Evolutionary conservation across 1,284 basidiomycete genomes (phyloP), one percentile per base, ranked within the genome.

Genomic region (Ganoderma lingzhi): DNA sequence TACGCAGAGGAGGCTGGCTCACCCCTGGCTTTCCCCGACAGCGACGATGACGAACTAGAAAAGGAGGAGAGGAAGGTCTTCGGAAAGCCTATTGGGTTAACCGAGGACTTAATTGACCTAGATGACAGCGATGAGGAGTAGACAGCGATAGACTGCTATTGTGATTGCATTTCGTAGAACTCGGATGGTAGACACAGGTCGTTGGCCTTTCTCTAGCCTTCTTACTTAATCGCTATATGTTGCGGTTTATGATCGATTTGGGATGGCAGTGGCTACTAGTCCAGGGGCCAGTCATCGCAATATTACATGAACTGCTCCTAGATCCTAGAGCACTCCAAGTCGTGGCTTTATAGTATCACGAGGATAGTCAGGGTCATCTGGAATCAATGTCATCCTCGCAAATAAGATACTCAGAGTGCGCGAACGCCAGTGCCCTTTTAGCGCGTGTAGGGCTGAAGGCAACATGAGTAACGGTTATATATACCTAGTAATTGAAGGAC

Each of bases 121-220:
- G 78, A 80, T 41, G 78, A 75, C 45, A 79, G 77, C 59, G 79
- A 78, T 45, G 64, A 65, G 19, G 78, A 79, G 10, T 61, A 56
- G 23, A 28, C 10, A 12, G 48, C 23, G 23, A 10, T 28, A 28
- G 23, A 51, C 23, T 28, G 23, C 48, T 6, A 48, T 1, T 48
- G 5, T 12, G n/a, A 23, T 28, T 51, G 12, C 9, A 3, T 10
- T 12, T 28, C 23, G 10, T 12, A 51, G 23, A 23, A n/a, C 9
- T 17, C 2, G 9, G 8, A 48, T 8, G 10, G n/a, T n/a, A n/a
- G n/a, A 23, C n/a, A 48, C 12, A 23, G 45, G 45, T 8, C 4
- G 6, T 19, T 17, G 42, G 14, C 15, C 44, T 45, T 8, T 9
- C 23, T 23, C 23, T 23, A 23, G 23, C 23, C 23, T n/a, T 19